Base-by-base conservation (phyloP, 768 basidiomycete genomes). In the Hydnomerulius pinastri region DNA sequence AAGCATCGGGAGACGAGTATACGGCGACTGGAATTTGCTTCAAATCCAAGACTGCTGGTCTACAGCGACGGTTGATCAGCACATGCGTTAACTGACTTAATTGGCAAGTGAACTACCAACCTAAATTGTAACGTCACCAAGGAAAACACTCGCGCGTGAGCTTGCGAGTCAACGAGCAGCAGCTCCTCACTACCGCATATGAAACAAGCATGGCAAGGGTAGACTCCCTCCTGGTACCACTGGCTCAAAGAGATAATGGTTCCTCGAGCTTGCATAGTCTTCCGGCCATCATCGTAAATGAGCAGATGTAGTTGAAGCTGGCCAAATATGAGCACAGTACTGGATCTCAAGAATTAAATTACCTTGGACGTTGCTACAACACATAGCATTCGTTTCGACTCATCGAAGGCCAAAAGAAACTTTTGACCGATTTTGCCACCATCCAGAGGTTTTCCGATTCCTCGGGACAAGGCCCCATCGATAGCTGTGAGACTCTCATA, bases 181-280 rank as follows among this genome's bases (percentile, higher is more conserved):
- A 85, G 41, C 47, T 85, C 83, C 53, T 85, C 82, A 27, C 59
- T 73, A 5, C 79, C 78, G 39, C 64, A 64, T 2, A 81, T 68
- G 49, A 83, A 82, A 35, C 73, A 71, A 1, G 73, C 67, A 13
- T 68, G 66, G 2, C 41, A 50, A 12, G 83, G 69, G 4, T 45
- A 37, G 1, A 52, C n/a, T 6, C 51, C 57, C 0, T 58, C 48
- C 7, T 57, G 45, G 53, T 79, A 81, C 80, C 80, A 83, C 0
- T 55, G 43, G 3, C 50, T 50, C 8, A 84, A 67, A 36, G 76
- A 68, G 6, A 77, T 62, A 0, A 73, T 43, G 8, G 62, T 71
- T 1, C 79, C 80, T 39, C 63, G 65, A 1, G 67, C 73, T 43
- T 76, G 73, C 8, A 82, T 65, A 4, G 64, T 55, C 3, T 56